phyloP scores from a whole-genome alignment of 345 rosid genomes.

The Zanthoxylum bungeanum region DNA sequence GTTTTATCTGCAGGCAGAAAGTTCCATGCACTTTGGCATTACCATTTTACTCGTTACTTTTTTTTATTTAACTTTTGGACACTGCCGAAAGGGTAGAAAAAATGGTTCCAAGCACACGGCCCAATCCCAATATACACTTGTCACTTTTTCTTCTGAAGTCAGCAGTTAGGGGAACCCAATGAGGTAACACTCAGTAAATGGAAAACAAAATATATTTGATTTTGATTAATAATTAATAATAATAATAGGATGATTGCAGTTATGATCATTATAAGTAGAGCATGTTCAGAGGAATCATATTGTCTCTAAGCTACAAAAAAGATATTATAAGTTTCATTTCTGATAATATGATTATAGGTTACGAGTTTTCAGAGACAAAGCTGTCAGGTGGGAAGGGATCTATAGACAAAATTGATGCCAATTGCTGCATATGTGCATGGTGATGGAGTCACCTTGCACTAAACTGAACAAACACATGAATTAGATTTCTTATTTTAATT shows the following conservation, averaged over 20 bases:
- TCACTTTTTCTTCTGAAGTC: not conserved
- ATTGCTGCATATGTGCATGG: not conserved
- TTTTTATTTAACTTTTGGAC: no score
- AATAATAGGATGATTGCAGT: not conserved
- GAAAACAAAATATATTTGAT: not conserved
- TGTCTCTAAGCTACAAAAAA: no score
- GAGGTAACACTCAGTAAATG: not conserved
- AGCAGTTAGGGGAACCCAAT: not conserved
- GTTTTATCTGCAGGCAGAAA: no score
- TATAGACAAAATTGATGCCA: not conserved
- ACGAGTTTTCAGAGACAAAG: not conserved
- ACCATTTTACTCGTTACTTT: no score
- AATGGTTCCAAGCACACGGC: not conserved
- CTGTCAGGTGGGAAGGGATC: constrained; percentile 24
- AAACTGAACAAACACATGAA: not conserved
- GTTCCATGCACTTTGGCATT: no score
- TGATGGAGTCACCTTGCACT: not conserved
- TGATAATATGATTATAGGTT: not conserved
- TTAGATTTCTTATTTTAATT: not conserved
- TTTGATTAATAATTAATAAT: not conserved
- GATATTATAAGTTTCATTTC: not conserved
- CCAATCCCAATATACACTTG: not conserved
- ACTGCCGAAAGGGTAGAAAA: no score
- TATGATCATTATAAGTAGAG: not conserved
- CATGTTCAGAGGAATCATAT: constrained; percentile 21